Percentiles rank a stretch among this genome's conserved stretches.
Evolutionary conservation across 148 eudicot species (phyloP).

Genomic region (Pharnaceum exiguum): DNA sequence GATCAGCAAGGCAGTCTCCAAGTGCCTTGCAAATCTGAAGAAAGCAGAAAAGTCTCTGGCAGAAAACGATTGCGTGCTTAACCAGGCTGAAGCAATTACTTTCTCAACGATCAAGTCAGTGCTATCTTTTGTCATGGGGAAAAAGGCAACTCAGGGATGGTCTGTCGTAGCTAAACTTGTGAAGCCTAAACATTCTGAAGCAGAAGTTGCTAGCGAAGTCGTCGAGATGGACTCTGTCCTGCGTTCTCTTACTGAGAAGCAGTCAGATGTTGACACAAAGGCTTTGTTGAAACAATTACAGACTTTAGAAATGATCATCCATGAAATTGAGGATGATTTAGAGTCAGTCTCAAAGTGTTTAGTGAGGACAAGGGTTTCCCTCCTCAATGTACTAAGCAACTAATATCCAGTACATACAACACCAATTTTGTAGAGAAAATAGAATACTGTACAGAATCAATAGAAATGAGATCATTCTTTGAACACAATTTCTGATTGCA

Average conservation of each 20-base stretch:
- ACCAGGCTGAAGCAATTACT: background rate
- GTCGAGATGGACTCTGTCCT: background rate
- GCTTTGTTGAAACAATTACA: background rate
- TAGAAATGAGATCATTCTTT: no score
- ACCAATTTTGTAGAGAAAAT: background rate
- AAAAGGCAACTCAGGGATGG: background rate
- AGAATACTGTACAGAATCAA: no score
- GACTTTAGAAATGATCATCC: background rate
- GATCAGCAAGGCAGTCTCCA: constrained; percentile 7
- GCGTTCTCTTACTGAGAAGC: background rate
- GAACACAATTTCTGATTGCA: no score
- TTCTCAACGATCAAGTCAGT: background rate
- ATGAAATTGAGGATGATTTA: constrained; percentile 17
- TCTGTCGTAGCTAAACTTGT: background rate
- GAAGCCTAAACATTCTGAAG: background rate
- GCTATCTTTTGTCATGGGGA: background rate
- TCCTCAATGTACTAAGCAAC: constrained; percentile 19
- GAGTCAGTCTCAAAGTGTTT: constrained; percentile 19
- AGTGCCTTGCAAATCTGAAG: background rate
- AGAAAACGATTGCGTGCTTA: background rate
- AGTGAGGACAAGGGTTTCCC: constrained; percentile 24
- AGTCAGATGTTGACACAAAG: background rate
- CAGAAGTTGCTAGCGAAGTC: background rate
- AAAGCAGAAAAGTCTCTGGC: background rate
- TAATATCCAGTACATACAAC: background rate